phyloP scores from a whole-genome alignment of 768 basidiomycete species.

The Pisolithus microcarpus region DNA sequence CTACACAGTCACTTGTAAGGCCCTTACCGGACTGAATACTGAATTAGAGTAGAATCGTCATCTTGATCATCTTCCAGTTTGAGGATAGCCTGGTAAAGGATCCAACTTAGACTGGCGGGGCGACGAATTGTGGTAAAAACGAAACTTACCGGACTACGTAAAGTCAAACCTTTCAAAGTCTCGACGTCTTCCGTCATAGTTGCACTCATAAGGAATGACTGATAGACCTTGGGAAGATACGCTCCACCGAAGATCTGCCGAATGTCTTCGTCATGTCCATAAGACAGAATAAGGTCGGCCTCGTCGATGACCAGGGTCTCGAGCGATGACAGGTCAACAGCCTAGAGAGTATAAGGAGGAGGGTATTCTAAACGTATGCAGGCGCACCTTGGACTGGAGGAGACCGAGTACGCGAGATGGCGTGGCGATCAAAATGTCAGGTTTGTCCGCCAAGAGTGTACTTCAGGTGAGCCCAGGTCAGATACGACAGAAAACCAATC shows the following conservation, averaged over 20 bases:
- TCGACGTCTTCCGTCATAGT: conserved; percentile 97
- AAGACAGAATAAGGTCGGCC: conserved; percentile 93
- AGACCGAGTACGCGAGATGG: conserved; percentile 64
- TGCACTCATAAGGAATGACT: conserved; percentile 94
- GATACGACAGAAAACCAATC: background rate
- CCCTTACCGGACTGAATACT: conserved; percentile 73
- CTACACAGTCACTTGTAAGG: background rate
- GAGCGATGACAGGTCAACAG: conserved; percentile 56
- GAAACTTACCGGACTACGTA: conserved; percentile 75
- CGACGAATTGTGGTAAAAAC: background rate
- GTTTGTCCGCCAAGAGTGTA: conserved; percentile 55
- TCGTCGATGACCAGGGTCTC: conserved; percentile 94
- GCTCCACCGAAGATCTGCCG: conserved; percentile 61
- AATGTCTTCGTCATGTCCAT: conserved; percentile 91
- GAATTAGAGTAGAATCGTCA: conserved; percentile 70
- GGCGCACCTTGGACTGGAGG: conserved; percentile 57
- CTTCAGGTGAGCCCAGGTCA: conserved; percentile 26
- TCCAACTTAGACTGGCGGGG: background rate
- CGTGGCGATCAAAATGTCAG: conserved; percentile 75
- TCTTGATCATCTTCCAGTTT: conserved; percentile 86
- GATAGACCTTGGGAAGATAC: conserved; percentile 74
- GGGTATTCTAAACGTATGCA: conserved; percentile 6
- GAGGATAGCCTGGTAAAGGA: conserved; percentile 59
- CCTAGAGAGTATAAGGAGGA: conserved; percentile 30
- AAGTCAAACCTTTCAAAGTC: conserved; percentile 75